Evolutionary conservation across 768 basidiomycete genomes (phyloP), one percentile per base, ranked within the genome.

Genomic region (Boletus rex-veris): DNA sequence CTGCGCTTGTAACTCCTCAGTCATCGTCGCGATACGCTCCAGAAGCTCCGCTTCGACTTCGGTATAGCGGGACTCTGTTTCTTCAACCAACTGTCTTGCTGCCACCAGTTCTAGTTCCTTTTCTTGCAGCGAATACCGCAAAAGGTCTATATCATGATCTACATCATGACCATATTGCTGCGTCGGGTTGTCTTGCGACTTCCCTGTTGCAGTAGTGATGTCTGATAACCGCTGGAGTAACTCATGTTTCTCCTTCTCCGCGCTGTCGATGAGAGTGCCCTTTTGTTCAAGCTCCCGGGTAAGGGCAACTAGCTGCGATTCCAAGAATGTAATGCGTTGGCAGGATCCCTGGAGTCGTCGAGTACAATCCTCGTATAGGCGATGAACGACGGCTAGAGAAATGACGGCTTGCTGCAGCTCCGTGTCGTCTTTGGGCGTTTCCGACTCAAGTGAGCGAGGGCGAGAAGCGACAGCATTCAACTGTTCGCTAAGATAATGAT

Each of bases 101-200:
- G 72, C 65, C 37, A 71, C 66, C 30, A 80, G 55, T 18, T 74
- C 66, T 42, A 62, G 64, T 38, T 65, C 65, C 30, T 64, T 70
- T 30, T 73, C 65, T 9, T 66, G 61, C n/a, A 80, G 67, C 37
- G 65, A 76, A 16, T 62, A 59, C 46, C 73, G 73, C 21, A 81
- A 52, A 19, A 71, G 62, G 43, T 78, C 75, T 48, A 69, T 28
- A 28, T 28, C 28, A 28, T 24, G 24, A 24, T 24, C 21, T 4
- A 24, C 64, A 35, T 71, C 63, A 48, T 65, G 45, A 21, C 28
- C 41, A 44, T 54, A 24, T 19, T 52, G 52, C 14, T 40, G 38
- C 4, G 47, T 30, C 7, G 7, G n/a, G 40, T 40, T 19, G 37
- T 55, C 33, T 19, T 45, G 50, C n/a, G 36, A 48, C 8, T 19